These are phyloP conservation scores for Ustilago trichophora DNA, from an alignment of 1,284 basidiomycete genomes.

Conservation along the genomic window DNA sequence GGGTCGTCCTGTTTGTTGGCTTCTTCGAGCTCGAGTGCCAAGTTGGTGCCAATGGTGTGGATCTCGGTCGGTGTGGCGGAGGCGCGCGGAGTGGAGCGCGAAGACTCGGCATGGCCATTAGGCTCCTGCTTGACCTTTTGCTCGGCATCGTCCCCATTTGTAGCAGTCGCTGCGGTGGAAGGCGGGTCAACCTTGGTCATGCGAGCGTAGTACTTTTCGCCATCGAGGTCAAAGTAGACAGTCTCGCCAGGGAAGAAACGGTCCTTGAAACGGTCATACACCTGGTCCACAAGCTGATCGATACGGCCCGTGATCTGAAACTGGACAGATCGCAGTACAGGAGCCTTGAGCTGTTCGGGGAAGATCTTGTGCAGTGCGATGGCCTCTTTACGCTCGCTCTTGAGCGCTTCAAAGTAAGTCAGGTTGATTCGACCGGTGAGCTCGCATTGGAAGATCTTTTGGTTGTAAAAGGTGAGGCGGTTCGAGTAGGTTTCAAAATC, in stretches of 20 bases:
- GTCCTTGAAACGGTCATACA: conserved; percentile 93
- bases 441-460: conserved; percentile 93
- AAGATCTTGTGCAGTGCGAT: conserved; percentile 87
- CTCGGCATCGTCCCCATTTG: conserved; percentile 10
- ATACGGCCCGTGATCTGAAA: conserved; percentile 90
- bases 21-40: conserved; percentile 78
- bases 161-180: not conserved
- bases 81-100: conserved; percentile 4
- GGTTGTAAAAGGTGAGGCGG: conserved; percentile 90
- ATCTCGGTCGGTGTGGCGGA: conserved; percentile 12
- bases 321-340: conserved; percentile 89
- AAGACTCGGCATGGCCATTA: conserved; percentile 32
- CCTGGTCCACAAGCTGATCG: conserved; percentile 90
- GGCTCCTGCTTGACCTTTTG: conserved; percentile 18
- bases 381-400: conserved; percentile 88
- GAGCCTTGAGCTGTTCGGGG: conserved; percentile 88
- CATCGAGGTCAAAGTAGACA: conserved; percentile 63
- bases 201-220: conserved; percentile 76
- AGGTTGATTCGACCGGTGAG: conserved; percentile 91
- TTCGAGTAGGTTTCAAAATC: conserved; percentile 76
- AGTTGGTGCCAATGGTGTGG: conserved; percentile 81
- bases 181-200: conserved; percentile 80
- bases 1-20: conserved; percentile 81
- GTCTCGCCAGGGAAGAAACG: conserved; percentile 86
- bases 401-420: conserved; percentile 91